Conservation (phyloP, 129 eudicot species). For the Artemisia argyi region DNA sequence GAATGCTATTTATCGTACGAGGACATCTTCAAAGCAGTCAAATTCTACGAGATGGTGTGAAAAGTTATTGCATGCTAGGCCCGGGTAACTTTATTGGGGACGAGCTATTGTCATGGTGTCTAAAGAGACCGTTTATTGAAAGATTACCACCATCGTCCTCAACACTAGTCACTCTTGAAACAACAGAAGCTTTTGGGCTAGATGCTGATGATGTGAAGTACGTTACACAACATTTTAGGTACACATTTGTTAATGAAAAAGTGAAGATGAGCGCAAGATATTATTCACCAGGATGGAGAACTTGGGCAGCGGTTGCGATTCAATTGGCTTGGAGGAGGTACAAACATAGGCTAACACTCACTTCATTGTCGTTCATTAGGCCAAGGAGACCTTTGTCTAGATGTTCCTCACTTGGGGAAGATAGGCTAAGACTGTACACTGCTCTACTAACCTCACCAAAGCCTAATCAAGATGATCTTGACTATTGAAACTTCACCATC, state of each 20-base stretch:
- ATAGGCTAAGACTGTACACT: conserved; percentile 76
- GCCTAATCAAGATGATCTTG: conserved; percentile 85
- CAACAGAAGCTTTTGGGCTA: conserved; percentile 80
- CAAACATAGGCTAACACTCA: conserved; percentile 61
- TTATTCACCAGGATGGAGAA: conserved; percentile 92
- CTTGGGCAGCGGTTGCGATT: conserved; percentile 90
- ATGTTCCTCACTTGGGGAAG: conserved; percentile 78
- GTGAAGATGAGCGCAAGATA: conserved; percentile 81
- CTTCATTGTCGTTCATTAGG: conserved; percentile 72
- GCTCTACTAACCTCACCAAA: conserved; percentile 82
- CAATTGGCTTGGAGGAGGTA: conserved; percentile 92
- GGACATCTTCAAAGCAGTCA: conserved; percentile 92
- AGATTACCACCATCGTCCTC: conserved; percentile 81
- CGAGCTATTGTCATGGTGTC: conserved; percentile 90
- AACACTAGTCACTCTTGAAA: conserved; percentile 68
- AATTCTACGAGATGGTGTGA: conserved; percentile 62
- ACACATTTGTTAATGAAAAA: conserved; percentile 79
- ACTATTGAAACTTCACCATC: conserved; percentile 37
- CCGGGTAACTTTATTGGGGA: conserved; percentile 91
- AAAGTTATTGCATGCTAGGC: conserved; percentile 84
- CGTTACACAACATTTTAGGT: conserved; percentile 84
- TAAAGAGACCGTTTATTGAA: conserved; percentile 66
- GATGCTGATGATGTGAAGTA: conserved; percentile 86
- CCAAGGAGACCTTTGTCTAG: conserved; percentile 80
- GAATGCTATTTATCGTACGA: conserved; percentile 85